These are phyloP conservation scores for Chlorophyllum brunneum DNA, from an alignment of 768 basidiomycete genomes.

Conservation along the genomic window DNA sequence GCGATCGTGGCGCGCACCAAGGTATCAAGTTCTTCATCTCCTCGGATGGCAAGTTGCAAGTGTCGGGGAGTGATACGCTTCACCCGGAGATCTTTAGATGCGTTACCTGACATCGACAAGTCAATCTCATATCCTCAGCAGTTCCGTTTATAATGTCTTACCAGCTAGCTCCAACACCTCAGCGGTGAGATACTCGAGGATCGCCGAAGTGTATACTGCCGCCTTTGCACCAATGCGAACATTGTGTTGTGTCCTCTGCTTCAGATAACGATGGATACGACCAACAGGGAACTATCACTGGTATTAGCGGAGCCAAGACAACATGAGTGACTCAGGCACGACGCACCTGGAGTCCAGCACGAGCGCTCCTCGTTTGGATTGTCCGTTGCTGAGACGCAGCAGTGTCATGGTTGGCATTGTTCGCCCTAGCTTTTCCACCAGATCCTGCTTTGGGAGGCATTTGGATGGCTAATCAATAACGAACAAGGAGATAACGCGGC, in stretches of 20 bases:
- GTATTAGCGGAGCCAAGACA: neutral
- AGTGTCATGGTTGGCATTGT: slow-evolving; percentile 1
- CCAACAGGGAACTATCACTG: slow-evolving; percentile 82
- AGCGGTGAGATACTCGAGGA: slow-evolving; percentile 93
- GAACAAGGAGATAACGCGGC: neutral
- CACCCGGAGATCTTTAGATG: slow-evolving; percentile 94
- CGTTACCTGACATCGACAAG: slow-evolving; percentile 68
- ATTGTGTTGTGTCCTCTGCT: slow-evolving; percentile 89
- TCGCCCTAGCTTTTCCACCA: slow-evolving; percentile 13
- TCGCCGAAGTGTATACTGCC: slow-evolving; percentile 94
- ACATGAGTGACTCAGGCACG: neutral
- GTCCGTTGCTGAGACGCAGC: slow-evolving; percentile 45
- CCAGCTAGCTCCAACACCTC: slow-evolving; percentile 96
- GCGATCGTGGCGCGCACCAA: slow-evolving; percentile 94
- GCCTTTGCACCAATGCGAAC: slow-evolving; percentile 97
- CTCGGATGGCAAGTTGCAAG: slow-evolving; percentile 92
- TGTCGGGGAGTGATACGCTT: slow-evolving; percentile 97
- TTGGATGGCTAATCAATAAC: neutral
- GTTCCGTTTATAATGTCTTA: slow-evolving; percentile 31
- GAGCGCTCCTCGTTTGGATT: slow-evolving; percentile 72
- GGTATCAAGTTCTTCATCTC: slow-evolving; percentile 95
- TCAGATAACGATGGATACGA: slow-evolving; percentile 95
- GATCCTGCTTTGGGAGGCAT: slow-evolving; percentile 14
- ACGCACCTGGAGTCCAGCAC: slow-evolving; percentile 81
- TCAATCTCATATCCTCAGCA: neutral